These are phyloP conservation scores for Blastocystis sp. DNA, from an alignment of 352 stramenopile genomes.

Conservation along the genomic window DNA sequence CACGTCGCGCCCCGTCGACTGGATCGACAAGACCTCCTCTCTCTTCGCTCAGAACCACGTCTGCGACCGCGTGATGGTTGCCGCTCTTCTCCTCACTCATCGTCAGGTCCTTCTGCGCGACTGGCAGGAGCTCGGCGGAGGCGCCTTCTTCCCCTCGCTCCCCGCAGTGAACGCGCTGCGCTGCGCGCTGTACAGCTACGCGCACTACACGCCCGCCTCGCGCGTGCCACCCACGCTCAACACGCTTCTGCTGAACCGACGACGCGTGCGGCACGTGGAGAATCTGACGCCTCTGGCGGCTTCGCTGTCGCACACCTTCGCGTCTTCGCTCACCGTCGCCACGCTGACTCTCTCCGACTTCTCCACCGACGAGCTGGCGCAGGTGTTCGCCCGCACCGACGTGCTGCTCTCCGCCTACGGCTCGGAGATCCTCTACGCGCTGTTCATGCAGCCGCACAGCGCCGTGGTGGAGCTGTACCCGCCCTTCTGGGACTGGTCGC, in stretches of 20 bases:
- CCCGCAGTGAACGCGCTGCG: background rate
- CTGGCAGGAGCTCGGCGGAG: background rate
- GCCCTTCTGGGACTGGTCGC: background rate
- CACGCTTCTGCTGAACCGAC: background rate
- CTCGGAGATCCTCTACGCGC: constrained; percentile 4
- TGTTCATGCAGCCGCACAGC: constrained; percentile 49
- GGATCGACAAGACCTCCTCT: background rate
- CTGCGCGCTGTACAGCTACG: background rate
- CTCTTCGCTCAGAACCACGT: background rate
- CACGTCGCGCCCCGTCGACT: background rate
- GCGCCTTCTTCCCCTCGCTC: background rate
- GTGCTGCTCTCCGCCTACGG: constrained; percentile 13
- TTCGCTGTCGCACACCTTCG: background rate
- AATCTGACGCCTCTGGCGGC: background rate
- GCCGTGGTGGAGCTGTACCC: constrained; percentile 30
- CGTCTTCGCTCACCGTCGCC: background rate
- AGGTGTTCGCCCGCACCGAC: background rate
- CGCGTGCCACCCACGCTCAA: background rate
- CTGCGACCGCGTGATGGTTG: constrained; percentile 46
- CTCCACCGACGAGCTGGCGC: constrained; percentile 12
- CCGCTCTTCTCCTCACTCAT: background rate
- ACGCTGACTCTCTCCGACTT: background rate
- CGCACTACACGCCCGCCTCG: background rate
- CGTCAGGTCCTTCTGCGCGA: constrained; percentile 1
- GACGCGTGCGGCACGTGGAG: background rate